These are phyloP conservation scores for Phaeosphaeriaceae sp. DNA, from an alignment of 2,329 filamentous ascomycete genomes.

Conservation along the genomic window DNA sequence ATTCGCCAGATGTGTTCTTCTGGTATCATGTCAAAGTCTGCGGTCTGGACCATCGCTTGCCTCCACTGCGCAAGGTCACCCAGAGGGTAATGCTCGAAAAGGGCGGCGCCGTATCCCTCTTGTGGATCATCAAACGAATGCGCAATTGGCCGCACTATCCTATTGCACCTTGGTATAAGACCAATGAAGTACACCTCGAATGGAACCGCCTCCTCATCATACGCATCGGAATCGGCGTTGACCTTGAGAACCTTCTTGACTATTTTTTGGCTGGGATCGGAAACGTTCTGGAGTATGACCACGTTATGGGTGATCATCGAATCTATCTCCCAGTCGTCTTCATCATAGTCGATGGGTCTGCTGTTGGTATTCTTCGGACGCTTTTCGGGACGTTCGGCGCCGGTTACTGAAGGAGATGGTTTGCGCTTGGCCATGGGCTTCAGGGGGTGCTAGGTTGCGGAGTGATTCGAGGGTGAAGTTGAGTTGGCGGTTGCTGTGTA, in stretches of 20 bases:
- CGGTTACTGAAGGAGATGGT: conserved; percentile 1
- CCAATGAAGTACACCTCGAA: conserved; percentile 19
- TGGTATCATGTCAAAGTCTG: conserved; percentile 24
- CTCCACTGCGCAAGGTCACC: conserved; percentile 34
- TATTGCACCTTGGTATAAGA: conserved; percentile 25
- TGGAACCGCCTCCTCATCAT: conserved; percentile 10
- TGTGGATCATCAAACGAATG: conserved; percentile 14
- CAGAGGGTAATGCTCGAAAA: conserved; percentile 30
- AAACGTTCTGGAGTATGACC: conserved; percentile 11
- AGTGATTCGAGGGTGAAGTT: background rate
- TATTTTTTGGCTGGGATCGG: conserved; percentile 13
- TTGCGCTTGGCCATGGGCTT: conserved; percentile 11
- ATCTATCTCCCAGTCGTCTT: background rate
- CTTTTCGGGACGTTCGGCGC: background rate
- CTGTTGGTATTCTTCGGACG: background rate
- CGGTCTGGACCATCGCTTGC: conserved; percentile 10
- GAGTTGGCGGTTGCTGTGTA: background rate
- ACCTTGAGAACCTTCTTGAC: conserved; percentile 29
- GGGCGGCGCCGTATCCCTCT: conserved; percentile 13
- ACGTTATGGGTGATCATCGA: conserved; percentile 6
- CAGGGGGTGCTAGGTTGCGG: background rate
- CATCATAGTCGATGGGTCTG: background rate
- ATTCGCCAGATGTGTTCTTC: conserved; percentile 39
- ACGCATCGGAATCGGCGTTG: background rate
- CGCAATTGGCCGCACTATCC: conserved; percentile 25